Base-by-base conservation (phyloP, 2,329 filamentous ascomycete species). In the Cladosporium halotolerans region DNA sequence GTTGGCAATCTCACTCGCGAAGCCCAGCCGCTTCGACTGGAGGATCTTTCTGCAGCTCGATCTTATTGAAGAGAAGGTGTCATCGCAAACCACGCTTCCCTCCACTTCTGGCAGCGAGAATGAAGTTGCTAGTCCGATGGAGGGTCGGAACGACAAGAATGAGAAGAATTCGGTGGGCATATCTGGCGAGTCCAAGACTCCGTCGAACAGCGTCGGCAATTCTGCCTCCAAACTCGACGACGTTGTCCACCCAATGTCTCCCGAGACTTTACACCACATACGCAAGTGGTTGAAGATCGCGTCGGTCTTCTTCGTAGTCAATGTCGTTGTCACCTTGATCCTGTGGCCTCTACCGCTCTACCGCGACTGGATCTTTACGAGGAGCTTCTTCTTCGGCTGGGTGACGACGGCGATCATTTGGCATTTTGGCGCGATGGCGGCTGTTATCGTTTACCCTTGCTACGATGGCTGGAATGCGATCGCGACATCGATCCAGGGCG, bases 311-410 rank as follows among this genome's bases (percentile, higher is more conserved):
- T 74, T 74, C 53, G 60, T 73, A 1, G 62, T 72, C 33, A 68
- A 76, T 45, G 68, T 78, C 1, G 58, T 76, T 7, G 62, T 75
- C 9, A 78, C 76, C 0, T 72, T 76, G 23, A 58, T 79, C 9
- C 57, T 70, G 1, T 79, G 75, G 76, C 76, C 75, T 0, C 66
- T 79, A 63, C 75, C 76, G 18, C 65, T 79, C 4, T 78, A 79
- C 57, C 31, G 75, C 2, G 64, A 74, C 58, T 79, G 73, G 50
- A 70, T 79, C 38, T 79, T 78, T 55, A 75, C 69, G 0, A 70
- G 70, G 58, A 60, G 66, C 0, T 77, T 78, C 55, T 77, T 77
- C 59, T 63, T 65, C 1, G 71, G 73, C 0, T 78, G 75, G 75
- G 67, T 70, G 0, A 65, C 68, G 0, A 70, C 77, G 3, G 69